Evolutionary conservation across 78 protist genomes (phyloP), one percentile per base, ranked within the genome.

Genomic region (Dictyostelium intermedium): DNA sequence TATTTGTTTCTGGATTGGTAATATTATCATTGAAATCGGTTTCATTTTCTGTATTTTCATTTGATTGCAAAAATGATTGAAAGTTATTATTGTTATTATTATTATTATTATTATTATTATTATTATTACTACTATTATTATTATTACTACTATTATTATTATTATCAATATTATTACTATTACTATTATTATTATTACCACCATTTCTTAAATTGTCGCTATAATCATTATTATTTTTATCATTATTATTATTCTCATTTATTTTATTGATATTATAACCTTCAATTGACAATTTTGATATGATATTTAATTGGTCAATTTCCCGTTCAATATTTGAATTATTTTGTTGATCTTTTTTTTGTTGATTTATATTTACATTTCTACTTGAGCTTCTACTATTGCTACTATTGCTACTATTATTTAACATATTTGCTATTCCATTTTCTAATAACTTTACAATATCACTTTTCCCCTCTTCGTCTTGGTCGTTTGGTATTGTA

Each of bases 31-130:
- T 45, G 16, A 56, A 82, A 35, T 82, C 86, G 7, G 0, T 56
- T 35, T 56, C 76, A 82, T 18, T 56, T n/a, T 35, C 50, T 34
- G 82, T 82, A 6, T 82, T 82, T 82, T 82, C 50, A 37, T 56
- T 30, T 82, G 74, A 56, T 34, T 39, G 27, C 60, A 82, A 27
- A 16, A 82, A 39, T 35, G 37, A 74, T 74, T 30, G 81, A 14
- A 13, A 20, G n/a, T 77, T 77, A 37, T 23, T n/a, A 39, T 34
- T 39, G n/a, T 23, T 77, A 41, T n/a, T 41, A 76, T 8, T 76
- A 76, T 23, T 76, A 32, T 70, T 32, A 70, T 23, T 76, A 76
- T 37, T 74, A 37, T 37, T 74, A 74, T 23, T 35, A 74, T 35
- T 37, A 74, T 35, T 74, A 74, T 74, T 74, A 37, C 41, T 74